Evolutionary conservation across 2,329 filamentous ascomycete species (phyloP).

Genomic region (Penicillium sp.): DNA sequence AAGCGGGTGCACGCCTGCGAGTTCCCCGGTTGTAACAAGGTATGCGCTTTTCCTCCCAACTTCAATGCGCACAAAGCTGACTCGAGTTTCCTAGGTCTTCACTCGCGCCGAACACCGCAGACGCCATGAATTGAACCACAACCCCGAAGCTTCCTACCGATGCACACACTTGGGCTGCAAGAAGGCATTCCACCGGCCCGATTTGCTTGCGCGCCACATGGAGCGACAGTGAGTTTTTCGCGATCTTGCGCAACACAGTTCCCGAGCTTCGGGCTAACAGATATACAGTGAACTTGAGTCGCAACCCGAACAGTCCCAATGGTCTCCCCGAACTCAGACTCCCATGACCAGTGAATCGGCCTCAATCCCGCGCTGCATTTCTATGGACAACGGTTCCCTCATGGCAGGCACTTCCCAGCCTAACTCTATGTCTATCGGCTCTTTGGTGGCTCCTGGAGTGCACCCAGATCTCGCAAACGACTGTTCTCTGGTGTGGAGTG

Average conservation of each 20-base stretch:
- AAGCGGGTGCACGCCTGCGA: constrained; percentile 52
- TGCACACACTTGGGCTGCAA: constrained; percentile 47
- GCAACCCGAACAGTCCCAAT: constrained; percentile 27
- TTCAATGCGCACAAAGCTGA: constrained; percentile 5
- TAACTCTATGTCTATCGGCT: constrained; percentile 37
- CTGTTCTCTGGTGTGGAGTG: constrained; percentile 37
- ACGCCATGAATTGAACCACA: constrained; percentile 54
- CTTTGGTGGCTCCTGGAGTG: constrained; percentile 36
- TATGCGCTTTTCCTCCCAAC: constrained; percentile 25
- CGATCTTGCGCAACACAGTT: not conserved
- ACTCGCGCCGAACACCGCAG: constrained; percentile 51
- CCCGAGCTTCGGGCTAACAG: constrained; percentile 10
- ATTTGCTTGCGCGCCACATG: constrained; percentile 50
- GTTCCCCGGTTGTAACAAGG: constrained; percentile 50
- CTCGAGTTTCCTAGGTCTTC: constrained; percentile 41
- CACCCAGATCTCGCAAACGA: constrained; percentile 35
- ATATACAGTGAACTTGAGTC: constrained; percentile 36
- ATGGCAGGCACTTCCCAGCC: constrained; percentile 29
- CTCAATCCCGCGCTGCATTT: constrained; percentile 23
- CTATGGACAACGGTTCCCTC: constrained; percentile 23
- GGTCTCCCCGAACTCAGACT: constrained; percentile 10
- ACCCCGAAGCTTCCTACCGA: constrained; percentile 46
- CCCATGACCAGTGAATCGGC: constrained; percentile 23
- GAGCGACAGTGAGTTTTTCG: constrained; percentile 49
- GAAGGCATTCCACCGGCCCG: constrained; percentile 50